Evolutionary conservation across 805 yeast genomes (phyloP), one percentile per base, ranked within the genome.

Genomic region (Pichia deserticola): DNA sequence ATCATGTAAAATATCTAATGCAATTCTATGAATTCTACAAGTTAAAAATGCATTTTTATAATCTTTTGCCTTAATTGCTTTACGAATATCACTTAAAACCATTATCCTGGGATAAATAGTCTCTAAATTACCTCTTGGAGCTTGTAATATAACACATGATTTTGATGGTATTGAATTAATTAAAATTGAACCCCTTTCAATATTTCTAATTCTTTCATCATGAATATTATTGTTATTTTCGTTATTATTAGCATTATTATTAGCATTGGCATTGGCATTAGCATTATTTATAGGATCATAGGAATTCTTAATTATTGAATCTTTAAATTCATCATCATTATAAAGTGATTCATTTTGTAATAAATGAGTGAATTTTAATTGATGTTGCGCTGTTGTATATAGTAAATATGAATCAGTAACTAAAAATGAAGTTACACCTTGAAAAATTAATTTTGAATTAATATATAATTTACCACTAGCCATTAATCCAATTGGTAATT

Each of bases 41-140:
- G 83, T 77, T 41, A 78, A 57, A 58, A 92, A 89, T 0, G 99
- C 99, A n/a, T 73, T 74, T 43, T 68, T 71, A 60, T 84, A 93
- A 36, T 79, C 70, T 50, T 67, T 72, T 0, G 71, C 68, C 35
- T 75, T 71, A 53, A 93, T 88, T 56, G 76, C 75, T 35, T 76
- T 72, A 56, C 99, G 77, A 29, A 93, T 95, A 27, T 84, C 93
- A 11, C 86, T 77, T 38, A 93, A 70, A 4, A 92, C 95, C 85
- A 93, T 82, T 42, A 93, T 86, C 64, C 99, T 77, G 12, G 99
- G 99, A 60, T 81, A 83, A 20, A 93, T 86, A 0, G 98, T 89
- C 66, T 93, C 99, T 57, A 93, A 70, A 60, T 93, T 93, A 53
- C 99, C 99, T 64, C 99, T 78, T 51, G 95, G 95, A 5, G 97